phyloP scores from a whole-genome alignment of 768 basidiomycete species.

The Tulasnella sp. region DNA sequence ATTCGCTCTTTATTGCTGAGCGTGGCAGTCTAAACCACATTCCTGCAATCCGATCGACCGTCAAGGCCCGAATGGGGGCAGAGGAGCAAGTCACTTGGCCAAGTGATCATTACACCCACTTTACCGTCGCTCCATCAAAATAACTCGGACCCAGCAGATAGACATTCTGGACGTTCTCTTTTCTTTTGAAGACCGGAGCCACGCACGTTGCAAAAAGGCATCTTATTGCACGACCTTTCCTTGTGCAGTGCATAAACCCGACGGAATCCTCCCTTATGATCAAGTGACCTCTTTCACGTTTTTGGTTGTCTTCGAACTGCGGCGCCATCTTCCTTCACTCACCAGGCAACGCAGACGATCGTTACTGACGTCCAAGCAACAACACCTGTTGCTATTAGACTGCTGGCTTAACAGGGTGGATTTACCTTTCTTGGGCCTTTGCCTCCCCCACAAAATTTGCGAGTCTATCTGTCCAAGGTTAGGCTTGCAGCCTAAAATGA shows the following conservation, averaged over 20 bases:
- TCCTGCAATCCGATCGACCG: not conserved
- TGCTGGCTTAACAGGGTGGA: not conserved
- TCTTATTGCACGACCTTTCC: not conserved
- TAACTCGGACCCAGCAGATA: not conserved
- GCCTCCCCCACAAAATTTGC: not conserved
- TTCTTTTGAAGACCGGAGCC: not conserved
- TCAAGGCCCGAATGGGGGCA: not conserved
- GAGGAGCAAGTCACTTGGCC: not conserved
- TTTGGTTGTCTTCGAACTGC: not conserved
- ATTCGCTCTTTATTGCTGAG: not conserved
- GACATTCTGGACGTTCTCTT: not conserved
- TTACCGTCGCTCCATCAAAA: not conserved
- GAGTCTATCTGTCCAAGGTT: slow-evolving; percentile 2
- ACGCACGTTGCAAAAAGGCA: not conserved
- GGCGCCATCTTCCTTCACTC: not conserved
- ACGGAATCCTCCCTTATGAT: not conserved
- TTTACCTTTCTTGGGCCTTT: slow-evolving; percentile 8
- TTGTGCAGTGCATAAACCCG: not conserved
- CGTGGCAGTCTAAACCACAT: slow-evolving; percentile 4
- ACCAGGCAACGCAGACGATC: not conserved
- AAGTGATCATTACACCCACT: not conserved
- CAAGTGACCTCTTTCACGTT: slow-evolving; percentile 5
- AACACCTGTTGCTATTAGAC: not conserved
- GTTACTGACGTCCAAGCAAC: not conserved
- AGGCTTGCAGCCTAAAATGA: slow-evolving; percentile 1